Evolutionary conservation across 2,329 filamentous ascomycete species (phyloP), one percentile per base, ranked within the genome.

Genomic region (Fusarium kyushuense): DNA sequence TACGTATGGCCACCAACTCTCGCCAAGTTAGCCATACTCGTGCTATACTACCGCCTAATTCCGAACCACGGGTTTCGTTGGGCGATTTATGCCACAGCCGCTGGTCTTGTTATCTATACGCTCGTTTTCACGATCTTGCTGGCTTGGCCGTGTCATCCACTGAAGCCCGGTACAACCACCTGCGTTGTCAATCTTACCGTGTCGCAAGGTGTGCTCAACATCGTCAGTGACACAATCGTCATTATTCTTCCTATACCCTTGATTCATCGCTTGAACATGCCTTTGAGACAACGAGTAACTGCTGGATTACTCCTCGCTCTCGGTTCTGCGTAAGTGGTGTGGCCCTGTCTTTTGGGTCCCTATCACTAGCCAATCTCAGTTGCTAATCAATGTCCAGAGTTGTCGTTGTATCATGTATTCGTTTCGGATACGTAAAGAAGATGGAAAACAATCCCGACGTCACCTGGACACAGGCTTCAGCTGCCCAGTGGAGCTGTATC

Each of bases 1-100:
- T 62, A 58, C 4, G 43, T 56, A 4, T 60, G 57, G 57, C 57
- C 57, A 30, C 57, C 57, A 32, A 60, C 52, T 7, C 54, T 53
- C 2, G 33, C 41, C 3, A 58, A 62, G n/a, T 16, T 62, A 8
- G 58, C 46, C 25, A 52, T 62, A 27, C 40, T 52, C 5, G 47
- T 53, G 6, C 30, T 54, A 7, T 58, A 58, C 35, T 38, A 54
- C 19, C 47, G 46, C 14, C 41, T 58, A 6, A 54, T 43, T 33
- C 42, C 47, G 2, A 62, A 53, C 3, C 29, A 4, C 2, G 21
- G 32, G 12, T 62, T 58, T 16, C 33, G 21, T 7, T 17, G 56
- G 30, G 17, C n/a, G 11, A 25, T 61, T 5, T 57, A 61, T 40
- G 40, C 53, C 10, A 19, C 45, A 12, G 58, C 53, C 7, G 36